phyloP scores from a whole-genome alignment of 306 rosid genomes.

The Cucurbita moschata region DNA sequence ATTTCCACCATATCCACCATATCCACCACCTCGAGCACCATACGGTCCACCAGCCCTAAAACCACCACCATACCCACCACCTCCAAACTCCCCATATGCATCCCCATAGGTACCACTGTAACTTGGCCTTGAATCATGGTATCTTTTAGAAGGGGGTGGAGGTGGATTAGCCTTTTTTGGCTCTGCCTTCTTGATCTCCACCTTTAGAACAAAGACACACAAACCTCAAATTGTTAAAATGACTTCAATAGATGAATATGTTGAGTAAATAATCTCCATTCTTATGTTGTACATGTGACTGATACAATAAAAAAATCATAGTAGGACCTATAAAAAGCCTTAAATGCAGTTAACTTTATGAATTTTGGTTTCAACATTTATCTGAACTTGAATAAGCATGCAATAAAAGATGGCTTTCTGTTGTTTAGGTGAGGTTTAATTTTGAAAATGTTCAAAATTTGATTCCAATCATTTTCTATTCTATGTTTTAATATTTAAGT shows the following conservation, averaged over 20 bases:
- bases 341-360: not conserved
- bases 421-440: not conserved
- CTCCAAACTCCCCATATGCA: conserved; percentile 65
- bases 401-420: not conserved
- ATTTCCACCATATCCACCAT: conserved; percentile 57
- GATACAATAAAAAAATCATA: not conserved
- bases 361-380: not conserved
- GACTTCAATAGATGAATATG: not conserved
- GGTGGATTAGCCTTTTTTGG: conserved; percentile 79
- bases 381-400: not conserved
- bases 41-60: conserved; percentile 52
- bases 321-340: not conserved
- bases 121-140: conserved; percentile 58
- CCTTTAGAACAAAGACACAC: conserved; percentile 33
- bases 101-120: conserved; percentile 63
- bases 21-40: conserved; percentile 37
- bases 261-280: not conserved
- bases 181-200: conserved; percentile 97
- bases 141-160: conserved; percentile 68
- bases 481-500: not conserved
- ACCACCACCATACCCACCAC: conserved; percentile 32
- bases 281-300: not conserved
- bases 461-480: not conserved
- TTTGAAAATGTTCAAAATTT: not conserved
- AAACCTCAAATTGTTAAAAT: not conserved